Evolutionary conservation across 2,329 filamentous ascomycete species (phyloP).

Genomic region (Ploettnerulaceae sp.): DNA sequence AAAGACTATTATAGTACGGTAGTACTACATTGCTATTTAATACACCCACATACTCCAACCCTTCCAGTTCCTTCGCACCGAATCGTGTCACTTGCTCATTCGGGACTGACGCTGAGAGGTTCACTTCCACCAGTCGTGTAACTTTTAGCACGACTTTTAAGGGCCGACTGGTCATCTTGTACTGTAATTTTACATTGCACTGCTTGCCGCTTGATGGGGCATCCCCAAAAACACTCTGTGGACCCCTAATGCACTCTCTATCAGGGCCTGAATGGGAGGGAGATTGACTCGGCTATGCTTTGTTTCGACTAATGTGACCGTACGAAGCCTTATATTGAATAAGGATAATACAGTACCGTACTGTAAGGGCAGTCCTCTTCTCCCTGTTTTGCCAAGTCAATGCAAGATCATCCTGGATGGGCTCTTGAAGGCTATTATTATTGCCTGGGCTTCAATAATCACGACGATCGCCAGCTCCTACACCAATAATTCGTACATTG

Average conservation of each 20-base stretch:
- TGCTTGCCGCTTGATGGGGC: neutral
- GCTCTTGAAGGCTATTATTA: slow-evolving; percentile 1
- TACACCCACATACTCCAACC: too few relatives aligned
- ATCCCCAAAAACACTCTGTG: neutral
- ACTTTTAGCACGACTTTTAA: too few relatives aligned
- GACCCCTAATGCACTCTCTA: neutral
- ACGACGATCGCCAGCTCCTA: neutral
- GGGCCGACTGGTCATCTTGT: too few relatives aligned
- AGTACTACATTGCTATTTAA: too few relatives aligned
- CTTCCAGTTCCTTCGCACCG: too few relatives aligned
- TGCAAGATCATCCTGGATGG: slow-evolving; percentile 17
- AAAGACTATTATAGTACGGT: too few relatives aligned
- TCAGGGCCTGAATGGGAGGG: slow-evolving; percentile 2
- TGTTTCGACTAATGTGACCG: slow-evolving; percentile 6
- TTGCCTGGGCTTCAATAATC: slow-evolving; percentile 8
- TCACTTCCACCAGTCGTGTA: too few relatives aligned
- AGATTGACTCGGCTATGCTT: neutral
- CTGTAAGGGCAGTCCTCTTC: slow-evolving; percentile 1
- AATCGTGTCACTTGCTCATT: too few relatives aligned
- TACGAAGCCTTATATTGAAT: slow-evolving; percentile 3
- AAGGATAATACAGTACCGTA: too few relatives aligned
- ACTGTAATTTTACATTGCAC: too few relatives aligned
- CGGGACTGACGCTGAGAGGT: too few relatives aligned
- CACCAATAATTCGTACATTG: slow-evolving; percentile 12
- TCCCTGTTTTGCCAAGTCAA: slow-evolving; percentile 21